Conservation (phyloP, 495 filamentous ascomycete species). For the Hyaloscypha variabilis region DNA sequence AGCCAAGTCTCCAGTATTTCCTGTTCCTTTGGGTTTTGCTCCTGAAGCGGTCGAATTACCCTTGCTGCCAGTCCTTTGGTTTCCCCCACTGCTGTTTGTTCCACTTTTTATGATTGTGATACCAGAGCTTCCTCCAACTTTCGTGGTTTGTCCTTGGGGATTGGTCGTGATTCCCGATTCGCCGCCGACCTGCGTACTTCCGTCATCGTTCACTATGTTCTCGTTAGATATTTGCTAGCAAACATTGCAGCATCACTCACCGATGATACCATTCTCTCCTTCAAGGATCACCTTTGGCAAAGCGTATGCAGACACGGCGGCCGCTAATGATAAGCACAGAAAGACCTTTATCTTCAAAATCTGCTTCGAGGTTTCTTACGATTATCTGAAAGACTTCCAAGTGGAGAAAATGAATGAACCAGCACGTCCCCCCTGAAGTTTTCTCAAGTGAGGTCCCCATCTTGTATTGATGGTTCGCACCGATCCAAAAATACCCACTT, state of each 20-base stretch:
- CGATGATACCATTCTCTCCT: slow-evolving; percentile 12
- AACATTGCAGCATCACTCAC: background rate
- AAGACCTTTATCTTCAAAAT: too few species aligned
- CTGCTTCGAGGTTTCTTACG: too few species aligned
- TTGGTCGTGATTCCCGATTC: slow-evolving; percentile 7
- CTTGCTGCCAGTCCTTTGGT: background rate
- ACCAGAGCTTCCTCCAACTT: background rate
- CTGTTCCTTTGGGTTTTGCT: background rate
- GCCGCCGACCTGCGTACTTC: slow-evolving; percentile 4
- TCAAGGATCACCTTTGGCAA: slow-evolving; percentile 6
- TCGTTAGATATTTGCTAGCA: too few species aligned
- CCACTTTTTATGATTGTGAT: background rate
- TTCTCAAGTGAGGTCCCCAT: too few species aligned
- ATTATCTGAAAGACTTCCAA: too few species aligned
- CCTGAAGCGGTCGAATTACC: background rate
- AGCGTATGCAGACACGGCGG: background rate
- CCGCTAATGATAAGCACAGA: too few species aligned
- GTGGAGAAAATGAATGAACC: too few species aligned
- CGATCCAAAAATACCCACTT: too few species aligned
- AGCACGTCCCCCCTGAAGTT: too few species aligned
- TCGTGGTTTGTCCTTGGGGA: slow-evolving; percentile 7
- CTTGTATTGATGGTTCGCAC: too few species aligned
- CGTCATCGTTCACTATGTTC: slow-evolving; percentile 6
- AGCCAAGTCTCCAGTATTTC: background rate
- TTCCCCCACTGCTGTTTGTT: background rate